Conservation (phyloP, 23 red algal species). For the Gracilariopsis chorda region DNA sequence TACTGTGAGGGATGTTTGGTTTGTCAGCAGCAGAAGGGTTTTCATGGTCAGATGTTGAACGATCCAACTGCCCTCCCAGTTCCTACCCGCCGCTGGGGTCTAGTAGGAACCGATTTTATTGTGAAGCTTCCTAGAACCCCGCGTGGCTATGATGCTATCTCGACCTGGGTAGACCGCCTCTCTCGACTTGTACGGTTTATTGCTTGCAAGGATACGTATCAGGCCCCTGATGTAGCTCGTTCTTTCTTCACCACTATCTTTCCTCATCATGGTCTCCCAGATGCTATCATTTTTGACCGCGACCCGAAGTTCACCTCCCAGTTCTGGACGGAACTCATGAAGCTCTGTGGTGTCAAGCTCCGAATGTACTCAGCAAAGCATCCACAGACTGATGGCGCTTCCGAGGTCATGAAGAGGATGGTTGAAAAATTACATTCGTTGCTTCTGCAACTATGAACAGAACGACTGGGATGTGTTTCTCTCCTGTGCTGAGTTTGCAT, state of each 20-base stretch:
- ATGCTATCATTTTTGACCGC: background rate
- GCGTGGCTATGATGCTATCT: background rate
- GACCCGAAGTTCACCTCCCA: background rate
- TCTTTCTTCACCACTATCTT: background rate
- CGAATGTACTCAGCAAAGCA: background rate
- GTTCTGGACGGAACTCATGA: background rate
- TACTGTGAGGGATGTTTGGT: background rate
- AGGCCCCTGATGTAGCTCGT: background rate
- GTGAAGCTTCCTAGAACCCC: background rate
- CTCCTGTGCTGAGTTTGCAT: background rate
- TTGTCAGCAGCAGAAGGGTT: constrained; percentile 9
- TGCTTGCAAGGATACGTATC: background rate
- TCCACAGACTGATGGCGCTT: background rate
- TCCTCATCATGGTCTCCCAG: background rate
- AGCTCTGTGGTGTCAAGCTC: background rate
- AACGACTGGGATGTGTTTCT: constrained; percentile 9
- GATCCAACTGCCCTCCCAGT: background rate
- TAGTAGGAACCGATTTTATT: background rate
- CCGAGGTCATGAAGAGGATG: constrained; percentile 1
- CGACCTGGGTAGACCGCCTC: background rate
- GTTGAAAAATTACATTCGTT: background rate
- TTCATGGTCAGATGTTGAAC: background rate
- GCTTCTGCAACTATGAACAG: constrained; percentile 9
- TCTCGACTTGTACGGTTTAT: background rate
- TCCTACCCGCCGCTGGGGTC: background rate